Base-by-base conservation (phyloP, 495 filamentous ascomycete genomes). In the Hypoxylon fuscum region DNA sequence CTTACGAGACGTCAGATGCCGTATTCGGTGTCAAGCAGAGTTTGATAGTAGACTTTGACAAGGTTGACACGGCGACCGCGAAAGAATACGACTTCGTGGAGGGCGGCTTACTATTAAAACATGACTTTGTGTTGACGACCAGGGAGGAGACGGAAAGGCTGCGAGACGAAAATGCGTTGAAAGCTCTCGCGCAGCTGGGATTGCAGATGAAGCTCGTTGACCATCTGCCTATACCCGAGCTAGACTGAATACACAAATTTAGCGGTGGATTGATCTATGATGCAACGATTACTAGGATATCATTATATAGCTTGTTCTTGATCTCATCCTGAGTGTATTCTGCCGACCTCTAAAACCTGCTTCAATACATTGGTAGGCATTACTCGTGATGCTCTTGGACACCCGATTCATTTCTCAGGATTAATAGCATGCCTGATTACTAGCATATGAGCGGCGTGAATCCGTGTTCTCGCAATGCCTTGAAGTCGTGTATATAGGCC, bases 21-120 rank as follows among this genome's bases (percentile, higher is more conserved):
- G 93, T 97, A 34, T 97, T 97, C 61, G 93, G 94, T 17, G 93
- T 97, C 45, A 97, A 98, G 73, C 80, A 91, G 69, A 90, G 88
- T 6, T 78, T 97, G 7, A 78, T 94, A 15, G 81, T 96, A 11
- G 90, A 93, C 49, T 77, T 93, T 7, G 82, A 79, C 6, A 85
- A 81, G 27, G 89, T 87, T 5, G 83, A 86, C 32, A 77, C 82
- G 2, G 84, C 83, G 46, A 77, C 74, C 15, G 77, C 85, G 25
- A 83, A 86, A 8, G 74, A 81, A 56, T 96, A 74, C 9, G 85
- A 87, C 2, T 89, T 94, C 4, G 74, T 83, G 27, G 88, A 96
- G 74, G 90, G 89, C 23, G 81, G 64, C 42, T 82, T 83, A 70
- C 64, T 96, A 66, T 74, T 92, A 56, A 84, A 82, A 62, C 77